These are phyloP conservation scores for Apiotrichum gamsii DNA, from an alignment of 1,284 basidiomycete species.

Conservation along the genomic window DNA sequence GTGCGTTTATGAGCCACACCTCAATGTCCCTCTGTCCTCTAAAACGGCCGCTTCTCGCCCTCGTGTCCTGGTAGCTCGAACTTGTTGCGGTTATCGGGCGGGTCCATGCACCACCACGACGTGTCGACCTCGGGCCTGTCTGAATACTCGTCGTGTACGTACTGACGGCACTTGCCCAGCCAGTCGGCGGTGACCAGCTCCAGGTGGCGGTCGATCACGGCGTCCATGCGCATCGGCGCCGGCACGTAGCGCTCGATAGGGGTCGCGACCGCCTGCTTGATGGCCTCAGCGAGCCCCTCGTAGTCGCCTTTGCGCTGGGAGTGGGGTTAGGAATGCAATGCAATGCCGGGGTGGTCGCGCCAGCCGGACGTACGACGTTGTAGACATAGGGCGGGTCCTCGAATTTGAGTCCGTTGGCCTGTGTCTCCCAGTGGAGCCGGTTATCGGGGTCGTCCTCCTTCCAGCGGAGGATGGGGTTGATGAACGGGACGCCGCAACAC, in stretches of 20 bases:
- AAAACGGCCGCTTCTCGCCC: no score
- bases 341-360: no score
- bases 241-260: constrained; percentile 34
- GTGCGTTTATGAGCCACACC: no score
- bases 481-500: constrained; percentile 49
- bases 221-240: constrained; percentile 23
- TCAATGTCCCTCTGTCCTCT: no score
- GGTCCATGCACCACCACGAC: no score
- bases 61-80: no score
- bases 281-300: constrained; percentile 20
- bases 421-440: constrained; percentile 39
- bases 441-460: constrained; percentile 39
- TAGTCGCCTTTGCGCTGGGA: constrained; percentile 20
- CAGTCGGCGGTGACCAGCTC: not conserved
- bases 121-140: not conserved
- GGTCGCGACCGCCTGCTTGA: constrained; percentile 21
- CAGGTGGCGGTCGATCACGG: constrained; percentile 8
- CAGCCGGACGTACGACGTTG: constrained; percentile 41
- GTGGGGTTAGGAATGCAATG: no score
- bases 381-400: constrained; percentile 45
- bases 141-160: not conserved
- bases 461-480: constrained; percentile 48
- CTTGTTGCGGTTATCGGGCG: no score
- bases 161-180: not conserved
- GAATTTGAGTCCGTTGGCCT: constrained; percentile 40